Conservation (phyloP, 2,329 filamentous ascomycete species). For the Fusarium avenaceum region DNA sequence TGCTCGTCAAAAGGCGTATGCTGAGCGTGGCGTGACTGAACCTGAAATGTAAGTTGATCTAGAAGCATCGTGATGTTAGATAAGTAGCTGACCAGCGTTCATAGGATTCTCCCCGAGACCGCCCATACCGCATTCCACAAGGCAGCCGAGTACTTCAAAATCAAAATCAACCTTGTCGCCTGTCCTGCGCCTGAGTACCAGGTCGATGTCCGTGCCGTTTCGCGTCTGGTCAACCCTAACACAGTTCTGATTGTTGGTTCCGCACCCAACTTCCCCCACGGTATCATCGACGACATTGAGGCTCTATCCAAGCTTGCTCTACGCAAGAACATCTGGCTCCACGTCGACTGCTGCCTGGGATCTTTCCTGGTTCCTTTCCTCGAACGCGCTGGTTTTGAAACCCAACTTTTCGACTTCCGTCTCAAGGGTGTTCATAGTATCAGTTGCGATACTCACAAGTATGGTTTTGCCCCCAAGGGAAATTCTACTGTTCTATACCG, state of each 20-base stretch:
- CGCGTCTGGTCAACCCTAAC: slow-evolving; percentile 91
- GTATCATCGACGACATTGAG: slow-evolving; percentile 95
- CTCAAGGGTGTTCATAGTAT: slow-evolving; percentile 95
- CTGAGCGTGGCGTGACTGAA: slow-evolving; percentile 87
- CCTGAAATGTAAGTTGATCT: slow-evolving; percentile 83
- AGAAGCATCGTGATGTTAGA: not conserved
- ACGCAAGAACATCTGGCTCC: slow-evolving; percentile 84
- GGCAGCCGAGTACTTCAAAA: slow-evolving; percentile 94
- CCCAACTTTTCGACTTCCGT: slow-evolving; percentile 91
- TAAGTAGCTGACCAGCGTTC: slow-evolving; percentile 21
- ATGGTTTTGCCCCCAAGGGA: slow-evolving; percentile 97
- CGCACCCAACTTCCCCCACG: slow-evolving; percentile 97
- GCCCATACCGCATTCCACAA: slow-evolving; percentile 98
- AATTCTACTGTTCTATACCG: slow-evolving; percentile 96
- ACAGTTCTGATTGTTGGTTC: slow-evolving; percentile 94
- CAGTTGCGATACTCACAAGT: slow-evolving; percentile 98
- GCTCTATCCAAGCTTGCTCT: slow-evolving; percentile 85
- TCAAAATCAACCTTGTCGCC: slow-evolving; percentile 89
- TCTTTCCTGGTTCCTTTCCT: slow-evolving; percentile 96
- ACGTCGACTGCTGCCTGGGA: slow-evolving; percentile 97
- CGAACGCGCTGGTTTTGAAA: slow-evolving; percentile 91
- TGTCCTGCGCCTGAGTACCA: slow-evolving; percentile 90
- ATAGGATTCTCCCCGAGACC: slow-evolving; percentile 91
- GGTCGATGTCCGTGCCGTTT: slow-evolving; percentile 82
- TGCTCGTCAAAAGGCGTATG: slow-evolving; percentile 88